Evolutionary conservation across 73 alveolate species (phyloP), one percentile per base, ranked within the genome.

Genomic region (Diophrys sp.): DNA sequence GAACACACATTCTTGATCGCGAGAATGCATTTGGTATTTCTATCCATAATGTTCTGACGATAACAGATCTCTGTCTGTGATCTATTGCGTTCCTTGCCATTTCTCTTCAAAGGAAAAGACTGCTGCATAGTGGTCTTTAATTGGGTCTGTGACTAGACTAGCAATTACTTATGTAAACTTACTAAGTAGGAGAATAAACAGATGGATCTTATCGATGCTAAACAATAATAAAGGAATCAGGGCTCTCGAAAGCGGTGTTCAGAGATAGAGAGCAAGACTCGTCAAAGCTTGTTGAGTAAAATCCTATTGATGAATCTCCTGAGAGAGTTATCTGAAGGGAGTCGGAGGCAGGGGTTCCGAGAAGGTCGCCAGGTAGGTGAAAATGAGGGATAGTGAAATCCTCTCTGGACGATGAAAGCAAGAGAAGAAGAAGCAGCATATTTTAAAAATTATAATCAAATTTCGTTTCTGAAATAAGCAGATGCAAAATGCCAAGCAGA

Each of bases 301-400:
- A 73, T 2, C 78, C 89, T 29, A 29, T n/a, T 29, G 31, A 33
- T 23, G 89, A 82, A 73, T 81, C 89, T 28, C 80, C 89, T 28
- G 75, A 71, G 14, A 62, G 54, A 2, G 54, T 27, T 1, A 54
- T 71, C 53, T 79, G 1, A 34, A 27, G 31, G 8, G 62, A 26
- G n/a, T 54, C 54, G 53, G 81, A 71, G 53, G 34, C 28, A 23
- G 73, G 0, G 33, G 33, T 5, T 31, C 54, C 81, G 53, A 31
- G 2, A 18, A 18, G 27, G 53, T 31, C 23, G 33, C 29, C 24
- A 54, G 28, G 29, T 71, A 1, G 26, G 14, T 33, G 1, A 30
- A 29, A 71, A 29, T 71, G 29, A 71, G 31, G 18, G 14, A 5
- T 71, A 71, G 11, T 31, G 32, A 1, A 71, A 71, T 26, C 30